phyloP scores from a whole-genome alignment of 2,329 filamentous ascomycete genomes.

The Dendrostoma leiphaemia region DNA sequence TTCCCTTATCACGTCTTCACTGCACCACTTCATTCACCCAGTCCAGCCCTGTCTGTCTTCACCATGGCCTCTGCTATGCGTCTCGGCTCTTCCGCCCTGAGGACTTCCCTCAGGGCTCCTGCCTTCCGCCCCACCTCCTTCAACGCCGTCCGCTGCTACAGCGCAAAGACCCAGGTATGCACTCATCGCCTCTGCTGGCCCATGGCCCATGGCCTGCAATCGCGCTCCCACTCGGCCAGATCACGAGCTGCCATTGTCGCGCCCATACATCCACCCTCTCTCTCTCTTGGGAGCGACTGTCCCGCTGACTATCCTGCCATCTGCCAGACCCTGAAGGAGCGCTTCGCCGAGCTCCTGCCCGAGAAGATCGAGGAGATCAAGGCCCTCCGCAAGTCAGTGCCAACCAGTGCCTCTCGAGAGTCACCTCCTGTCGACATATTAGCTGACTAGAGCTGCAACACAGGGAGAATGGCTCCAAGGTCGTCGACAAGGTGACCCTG shows the following conservation, averaged over 20 bases:
- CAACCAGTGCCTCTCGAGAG: slow-evolving; percentile 5
- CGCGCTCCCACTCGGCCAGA: not conserved
- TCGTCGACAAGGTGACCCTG: slow-evolving; percentile 95
- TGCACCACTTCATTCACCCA: slow-evolving; percentile 25
- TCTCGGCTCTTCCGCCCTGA: slow-evolving; percentile 77
- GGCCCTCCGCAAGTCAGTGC: slow-evolving; percentile 86
- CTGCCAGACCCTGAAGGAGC: slow-evolving; percentile 88
- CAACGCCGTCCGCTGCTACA: slow-evolving; percentile 87
- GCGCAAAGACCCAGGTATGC: slow-evolving; percentile 82
- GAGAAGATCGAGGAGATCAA: slow-evolving; percentile 98
- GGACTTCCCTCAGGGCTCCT: slow-evolving; percentile 68
- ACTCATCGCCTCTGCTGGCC: not conserved
- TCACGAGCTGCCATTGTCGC: not conserved
- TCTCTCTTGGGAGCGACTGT: slow-evolving; percentile 12
- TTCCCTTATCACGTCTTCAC: slow-evolving; percentile 31
- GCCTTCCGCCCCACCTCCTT: slow-evolving; percentile 71
- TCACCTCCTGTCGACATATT: slow-evolving; percentile 8
- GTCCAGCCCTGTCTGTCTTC: slow-evolving; percentile 29
- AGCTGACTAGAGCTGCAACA: slow-evolving; percentile 24
- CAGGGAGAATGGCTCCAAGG: slow-evolving; percentile 92
- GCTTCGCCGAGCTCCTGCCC: slow-evolving; percentile 92
- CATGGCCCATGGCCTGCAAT: too few relatives aligned
- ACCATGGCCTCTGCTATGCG: slow-evolving; percentile 83
- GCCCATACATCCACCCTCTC: not conserved
- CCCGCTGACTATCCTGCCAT: slow-evolving; percentile 22